Base-by-base conservation (phyloP, 495 filamentous ascomycete species). In the Neurospora sp. region DNA sequence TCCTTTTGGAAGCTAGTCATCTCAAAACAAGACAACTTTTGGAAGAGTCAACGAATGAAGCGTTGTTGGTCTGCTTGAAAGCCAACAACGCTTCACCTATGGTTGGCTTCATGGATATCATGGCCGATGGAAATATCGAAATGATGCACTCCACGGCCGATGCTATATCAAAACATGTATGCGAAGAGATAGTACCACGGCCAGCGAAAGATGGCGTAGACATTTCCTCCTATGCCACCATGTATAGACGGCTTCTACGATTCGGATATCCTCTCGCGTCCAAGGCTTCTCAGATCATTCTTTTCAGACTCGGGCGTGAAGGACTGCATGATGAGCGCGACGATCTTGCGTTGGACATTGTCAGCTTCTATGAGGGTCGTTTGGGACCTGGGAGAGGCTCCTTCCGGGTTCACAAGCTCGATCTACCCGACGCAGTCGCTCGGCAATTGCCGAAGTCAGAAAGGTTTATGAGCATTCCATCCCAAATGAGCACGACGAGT, bases 271-370 rank as follows among this genome's bases (percentile, higher is more conserved):
- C 77, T 17, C 73, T 76, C 15, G 36, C 75, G 9, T 43, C 36
- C 21, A 9, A 73, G 21, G 77, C 73, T 28, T 78, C 81, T 73
- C 73, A 71, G 69, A 78, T 74, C 4, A 42, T 83, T 8, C 48
- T 84, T n/a, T 74, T 79, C 36, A 76, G 72, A 69, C 78, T 83
- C 28, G 70, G 77, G 19, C 79, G 81, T 36, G 75, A 77, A 45
- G 54, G 75, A 13, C 76, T 73, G 39, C 37, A 81, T 24, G 72
- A 80, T 5, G 81, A 84, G 19, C 69, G 83, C 5, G 76, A 79
- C 36, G 76, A 78, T 21, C 37, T 81, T 13, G 76, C 75, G 9
- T 38, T 79, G 31, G 77, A 78, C 38, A 39, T 82, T 40, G 76
- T 78, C 11, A 71, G 80, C 11, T 48, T 76, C 40, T 82, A 72